These are phyloP conservation scores for Clohesyomyces aquaticus DNA, from an alignment of 495 filamentous ascomycete genomes.

Conservation along the genomic window DNA sequence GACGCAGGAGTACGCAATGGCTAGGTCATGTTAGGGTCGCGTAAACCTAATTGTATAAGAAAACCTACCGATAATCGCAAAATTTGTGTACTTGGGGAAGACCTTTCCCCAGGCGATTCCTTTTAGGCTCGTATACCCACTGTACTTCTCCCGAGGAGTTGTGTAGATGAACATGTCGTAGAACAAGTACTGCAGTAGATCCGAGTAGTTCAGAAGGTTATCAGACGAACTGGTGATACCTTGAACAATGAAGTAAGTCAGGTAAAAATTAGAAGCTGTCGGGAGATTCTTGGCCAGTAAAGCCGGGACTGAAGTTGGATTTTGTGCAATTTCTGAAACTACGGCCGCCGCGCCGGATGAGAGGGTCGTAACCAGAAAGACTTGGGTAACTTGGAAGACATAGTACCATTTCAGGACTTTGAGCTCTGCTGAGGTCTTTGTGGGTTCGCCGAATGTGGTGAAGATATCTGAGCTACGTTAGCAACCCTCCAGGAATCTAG, in stretches of 20 bases:
- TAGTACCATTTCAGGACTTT: conserved; percentile 47
- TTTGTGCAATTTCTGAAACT: conserved; percentile 32
- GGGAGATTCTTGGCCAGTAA: conserved; percentile 44
- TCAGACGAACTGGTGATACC: conserved; percentile 42
- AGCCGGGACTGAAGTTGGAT: conserved; percentile 40
- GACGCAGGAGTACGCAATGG: conserved; percentile 49
- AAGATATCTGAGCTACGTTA: conserved; percentile 28
- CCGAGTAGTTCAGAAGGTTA: conserved; percentile 44
- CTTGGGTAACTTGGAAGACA: conserved; percentile 49
- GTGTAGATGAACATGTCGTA: conserved; percentile 43
- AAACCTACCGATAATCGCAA: conserved; percentile 45
- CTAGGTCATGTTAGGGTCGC: conserved; percentile 24
- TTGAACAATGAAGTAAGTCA: conserved; percentile 50
- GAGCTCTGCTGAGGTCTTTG: conserved; percentile 44
- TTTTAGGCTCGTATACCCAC: conserved; percentile 40
- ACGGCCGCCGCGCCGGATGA: conserved; percentile 46
- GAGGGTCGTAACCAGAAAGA: conserved; percentile 48
- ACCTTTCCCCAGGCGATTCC: conserved; percentile 44
- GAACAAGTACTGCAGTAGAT: conserved; percentile 41
- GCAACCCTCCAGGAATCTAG: not conserved
- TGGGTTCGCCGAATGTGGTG: conserved; percentile 37
- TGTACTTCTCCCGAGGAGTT: conserved; percentile 47
- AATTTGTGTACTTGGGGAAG: conserved; percentile 49
- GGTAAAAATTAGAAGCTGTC: conserved; percentile 48
- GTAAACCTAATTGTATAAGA: not conserved